These are phyloP conservation scores for Pseudonitzschia delicatissima DNA, from an alignment of 108 stramenopile genomes.

Conservation along the genomic window DNA sequence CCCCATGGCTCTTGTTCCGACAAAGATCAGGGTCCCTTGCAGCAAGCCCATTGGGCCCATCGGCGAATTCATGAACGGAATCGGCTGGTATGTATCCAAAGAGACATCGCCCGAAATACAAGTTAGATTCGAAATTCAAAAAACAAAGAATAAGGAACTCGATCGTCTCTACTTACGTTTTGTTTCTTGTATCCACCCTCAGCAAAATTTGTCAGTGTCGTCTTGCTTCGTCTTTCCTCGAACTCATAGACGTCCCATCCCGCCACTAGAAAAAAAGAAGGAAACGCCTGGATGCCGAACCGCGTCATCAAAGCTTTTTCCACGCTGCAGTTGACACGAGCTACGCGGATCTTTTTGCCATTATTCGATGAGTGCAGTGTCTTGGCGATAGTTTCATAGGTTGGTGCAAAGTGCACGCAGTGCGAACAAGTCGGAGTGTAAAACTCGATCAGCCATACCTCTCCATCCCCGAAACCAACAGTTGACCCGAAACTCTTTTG, in stretches of 20 bases:
- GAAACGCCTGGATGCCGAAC: slow-evolving; percentile 71
- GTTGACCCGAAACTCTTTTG: slow-evolving; percentile 54
- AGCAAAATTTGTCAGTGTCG: slow-evolving; percentile 58
- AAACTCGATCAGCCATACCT: slow-evolving; percentile 81
- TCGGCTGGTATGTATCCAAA: slow-evolving; percentile 15
- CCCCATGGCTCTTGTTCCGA: slow-evolving; percentile 40
- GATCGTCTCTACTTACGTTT: slow-evolving; percentile 25
- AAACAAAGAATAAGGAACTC: not conserved
- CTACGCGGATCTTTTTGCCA: slow-evolving; percentile 64
- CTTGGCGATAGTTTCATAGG: slow-evolving; percentile 58
- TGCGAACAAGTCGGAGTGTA: slow-evolving; percentile 77
- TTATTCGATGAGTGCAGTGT: slow-evolving; percentile 28
- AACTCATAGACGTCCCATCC: slow-evolving; percentile 78
- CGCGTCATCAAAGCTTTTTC: slow-evolving; percentile 60
- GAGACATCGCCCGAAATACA: not conserved
- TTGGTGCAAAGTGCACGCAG: slow-evolving; percentile 58
- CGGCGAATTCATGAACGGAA: slow-evolving; percentile 52
- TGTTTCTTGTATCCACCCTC: slow-evolving; percentile 47
- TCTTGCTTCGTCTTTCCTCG: slow-evolving; percentile 45
- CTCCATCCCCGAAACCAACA: slow-evolving; percentile 51
- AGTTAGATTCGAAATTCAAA: not conserved
- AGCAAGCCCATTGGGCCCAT: slow-evolving; percentile 78
- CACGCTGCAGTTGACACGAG: slow-evolving; percentile 68
- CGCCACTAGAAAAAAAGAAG: slow-evolving; percentile 73
- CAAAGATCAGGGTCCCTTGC: slow-evolving; percentile 51